Evolutionary conservation across 2,329 filamentous ascomycete species (phyloP).

Genomic region (Ampelomyces quisqualis): DNA sequence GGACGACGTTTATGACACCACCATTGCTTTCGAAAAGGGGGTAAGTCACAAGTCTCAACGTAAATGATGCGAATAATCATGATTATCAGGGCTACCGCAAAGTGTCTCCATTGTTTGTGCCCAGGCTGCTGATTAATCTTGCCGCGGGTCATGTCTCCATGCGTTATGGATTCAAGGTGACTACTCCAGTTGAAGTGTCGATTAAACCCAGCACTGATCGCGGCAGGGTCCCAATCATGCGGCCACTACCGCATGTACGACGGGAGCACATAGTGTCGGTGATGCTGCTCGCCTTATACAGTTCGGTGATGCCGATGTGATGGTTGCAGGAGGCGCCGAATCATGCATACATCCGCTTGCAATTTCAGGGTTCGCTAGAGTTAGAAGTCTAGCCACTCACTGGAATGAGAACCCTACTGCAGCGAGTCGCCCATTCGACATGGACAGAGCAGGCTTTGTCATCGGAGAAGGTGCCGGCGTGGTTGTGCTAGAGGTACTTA

Average conservation of each 20-base stretch:
- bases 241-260: constrained; percentile 92
- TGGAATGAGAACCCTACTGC: constrained; percentile 71
- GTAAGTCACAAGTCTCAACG: constrained; percentile 51
- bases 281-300: constrained; percentile 91
- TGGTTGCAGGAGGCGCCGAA: constrained; percentile 94
- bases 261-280: constrained; percentile 89
- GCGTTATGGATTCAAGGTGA: constrained; percentile 74
- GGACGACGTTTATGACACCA: constrained; percentile 84
- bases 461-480: constrained; percentile 91
- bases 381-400: constrained; percentile 78
- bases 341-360: constrained; percentile 94
- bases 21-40: constrained; percentile 70
- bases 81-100: constrained; percentile 76
- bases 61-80: constrained; percentile 2
- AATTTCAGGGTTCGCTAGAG: constrained; percentile 86
- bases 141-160: constrained; percentile 94
- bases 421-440: constrained; percentile 86
- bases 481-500: constrained; percentile 73
- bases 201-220: constrained; percentile 6
- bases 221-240: constrained; percentile 82
- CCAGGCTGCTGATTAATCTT: constrained; percentile 89
- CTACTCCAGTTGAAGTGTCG: not conserved
- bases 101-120: constrained; percentile 90
- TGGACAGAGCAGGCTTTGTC: constrained; percentile 78
- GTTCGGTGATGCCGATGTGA: constrained; percentile 89